Percentiles rank a stretch among this genome's conserved stretches.
These are phyloP conservation scores for Linderniella brevidens DNA, from an alignment of 257 asterid genomes.

Conservation along the genomic window DNA sequence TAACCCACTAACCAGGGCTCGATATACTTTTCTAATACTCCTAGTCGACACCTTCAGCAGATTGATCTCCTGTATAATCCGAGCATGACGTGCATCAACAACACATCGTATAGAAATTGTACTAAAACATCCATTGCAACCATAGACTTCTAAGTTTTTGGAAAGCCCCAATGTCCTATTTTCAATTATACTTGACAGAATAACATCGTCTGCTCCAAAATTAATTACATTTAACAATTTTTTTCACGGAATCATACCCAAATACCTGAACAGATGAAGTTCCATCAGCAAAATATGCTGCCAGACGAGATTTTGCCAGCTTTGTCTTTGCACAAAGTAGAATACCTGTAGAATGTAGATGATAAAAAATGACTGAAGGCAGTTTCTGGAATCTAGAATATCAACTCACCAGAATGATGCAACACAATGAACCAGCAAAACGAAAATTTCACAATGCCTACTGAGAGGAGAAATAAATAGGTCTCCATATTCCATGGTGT, in stretches of 20 bases:
- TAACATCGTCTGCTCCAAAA: conserved; percentile 2
- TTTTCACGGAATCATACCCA: conserved; percentile 23
- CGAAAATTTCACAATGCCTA: too few species aligned
- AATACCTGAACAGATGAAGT: conserved; percentile 45
- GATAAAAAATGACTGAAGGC: conserved; percentile 1
- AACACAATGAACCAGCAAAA: too few species aligned
- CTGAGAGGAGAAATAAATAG: too few species aligned
- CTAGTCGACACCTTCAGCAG: conserved; percentile 24
- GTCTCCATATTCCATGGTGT: too few species aligned
- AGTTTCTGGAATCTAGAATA: background rate
- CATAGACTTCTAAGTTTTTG: too few species aligned
- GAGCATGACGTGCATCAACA: conserved; percentile 10
- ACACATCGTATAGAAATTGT: background rate
- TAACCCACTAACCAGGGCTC: conserved; percentile 73
- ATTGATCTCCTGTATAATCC: conserved; percentile 25
- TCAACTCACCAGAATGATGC: background rate
- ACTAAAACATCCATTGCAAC: too few species aligned
- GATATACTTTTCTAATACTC: conserved; percentile 64
- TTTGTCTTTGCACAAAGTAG: conserved; percentile 92
- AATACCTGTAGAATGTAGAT: conserved; percentile 34
- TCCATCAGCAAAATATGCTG: conserved; percentile 83
- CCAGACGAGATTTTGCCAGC: conserved; percentile 63
- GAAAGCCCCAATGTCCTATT: too few species aligned
- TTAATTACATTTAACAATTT: conserved; percentile 7
- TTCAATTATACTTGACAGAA: background rate